A percentile compares a stretch with the other conserved stretches of the same genome.
Conservation (phyloP, 2,329 filamentous ascomycete species). For the Arthrobotrys entomopaga region DNA sequence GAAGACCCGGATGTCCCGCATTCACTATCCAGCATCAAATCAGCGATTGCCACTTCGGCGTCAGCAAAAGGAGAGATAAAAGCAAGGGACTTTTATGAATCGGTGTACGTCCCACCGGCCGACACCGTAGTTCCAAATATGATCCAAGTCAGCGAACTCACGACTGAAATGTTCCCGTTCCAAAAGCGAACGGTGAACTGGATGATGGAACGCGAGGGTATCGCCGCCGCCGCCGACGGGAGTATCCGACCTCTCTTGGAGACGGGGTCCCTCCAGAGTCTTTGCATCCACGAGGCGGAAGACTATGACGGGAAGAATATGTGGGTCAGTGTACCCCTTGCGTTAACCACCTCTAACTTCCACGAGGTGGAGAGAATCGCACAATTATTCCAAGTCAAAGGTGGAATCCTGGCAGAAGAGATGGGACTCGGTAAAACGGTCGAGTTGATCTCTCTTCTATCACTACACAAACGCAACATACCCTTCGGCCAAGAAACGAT, state of each 20-base stretch:
- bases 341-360: conserved; percentile 68
- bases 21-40: conserved; percentile 31
- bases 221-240: conserved; percentile 25
- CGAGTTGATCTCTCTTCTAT: conserved; percentile 77
- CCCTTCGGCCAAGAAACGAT: conserved; percentile 24
- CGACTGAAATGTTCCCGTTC: conserved; percentile 57
- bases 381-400: conserved; percentile 61
- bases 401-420: conserved; percentile 79
- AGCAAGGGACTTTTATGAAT: conserved; percentile 57
- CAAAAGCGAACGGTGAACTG: conserved; percentile 58
- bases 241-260: conserved; percentile 11
- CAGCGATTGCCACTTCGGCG: conserved; percentile 22
- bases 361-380: conserved; percentile 32
- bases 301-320: conserved; percentile 63
- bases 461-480: conserved; percentile 68
- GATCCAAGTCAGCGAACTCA: conserved; percentile 56
- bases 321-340: conserved; percentile 73
- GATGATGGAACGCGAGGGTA: conserved; percentile 58
- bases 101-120: conserved; percentile 53
- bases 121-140: conserved; percentile 38
- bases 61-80: conserved; percentile 39
- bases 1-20: conserved; percentile 4
- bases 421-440: conserved; percentile 87
- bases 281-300: conserved; percentile 57
- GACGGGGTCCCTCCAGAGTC: conserved; percentile 65